Conservation (phyloP, 306 rosid species). For the Cicer yamashitae region DNA sequence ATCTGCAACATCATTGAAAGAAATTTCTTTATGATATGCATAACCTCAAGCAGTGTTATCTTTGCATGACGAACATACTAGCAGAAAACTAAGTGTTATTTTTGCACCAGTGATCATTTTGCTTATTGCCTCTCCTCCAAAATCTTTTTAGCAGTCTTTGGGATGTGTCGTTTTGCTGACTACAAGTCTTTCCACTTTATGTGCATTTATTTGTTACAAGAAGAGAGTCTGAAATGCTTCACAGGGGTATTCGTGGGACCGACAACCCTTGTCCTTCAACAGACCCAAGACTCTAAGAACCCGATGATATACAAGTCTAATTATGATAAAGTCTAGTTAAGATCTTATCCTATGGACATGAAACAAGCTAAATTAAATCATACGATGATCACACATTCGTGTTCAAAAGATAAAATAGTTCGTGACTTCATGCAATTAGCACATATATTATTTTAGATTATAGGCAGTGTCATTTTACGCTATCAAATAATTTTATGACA, state of each 20-base stretch:
- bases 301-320: neutral
- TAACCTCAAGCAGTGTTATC: conserved; percentile 16
- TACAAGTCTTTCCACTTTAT: neutral
- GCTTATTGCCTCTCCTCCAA: conserved; percentile 25
- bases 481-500: neutral
- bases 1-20: conserved; percentile 22
- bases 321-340: neutral
- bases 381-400: neutral
- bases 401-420: conserved; percentile 16
- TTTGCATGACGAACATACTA: conserved; percentile 17
- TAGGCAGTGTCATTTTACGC: neutral
- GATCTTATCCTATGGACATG: neutral
- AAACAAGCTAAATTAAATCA: conserved; percentile 8
- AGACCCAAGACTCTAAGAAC: neutral
- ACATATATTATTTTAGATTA: neutral
- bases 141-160: neutral
- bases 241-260: neutral
- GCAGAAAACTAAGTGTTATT: conserved; percentile 27
- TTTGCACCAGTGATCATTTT: conserved; percentile 18
- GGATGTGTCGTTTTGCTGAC: neutral
- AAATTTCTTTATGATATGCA: conserved; percentile 30
- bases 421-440: neutral
- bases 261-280: conserved; percentile 1
- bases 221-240: conserved; percentile 7
- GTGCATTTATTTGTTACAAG: neutral